Conservation (phyloP, 176 grass and related monocot species). For the Areca catechu region DNA sequence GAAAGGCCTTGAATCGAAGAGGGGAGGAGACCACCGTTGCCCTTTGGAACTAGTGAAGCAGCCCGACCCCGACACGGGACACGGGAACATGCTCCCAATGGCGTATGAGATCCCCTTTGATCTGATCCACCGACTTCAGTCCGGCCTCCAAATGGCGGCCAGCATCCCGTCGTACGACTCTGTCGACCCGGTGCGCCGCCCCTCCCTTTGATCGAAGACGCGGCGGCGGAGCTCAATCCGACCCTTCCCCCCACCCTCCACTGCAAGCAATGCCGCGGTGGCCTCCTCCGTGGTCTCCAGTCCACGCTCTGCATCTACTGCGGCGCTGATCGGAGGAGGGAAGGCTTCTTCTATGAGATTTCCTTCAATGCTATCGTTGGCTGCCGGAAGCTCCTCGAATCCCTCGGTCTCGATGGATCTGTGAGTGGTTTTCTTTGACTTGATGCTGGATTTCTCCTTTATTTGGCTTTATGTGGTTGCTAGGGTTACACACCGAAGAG, state of each 20-base stretch:
- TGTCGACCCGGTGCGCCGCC: not conserved
- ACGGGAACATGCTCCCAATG: not conserved
- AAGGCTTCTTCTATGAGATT: not conserved
- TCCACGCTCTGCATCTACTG: constrained; percentile 16
- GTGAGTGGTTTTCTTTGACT: not conserved
- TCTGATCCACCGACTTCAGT: constrained; percentile 5
- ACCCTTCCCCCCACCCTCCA: constrained; percentile 1
- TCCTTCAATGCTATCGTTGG: constrained; percentile 14
- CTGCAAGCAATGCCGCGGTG: constrained; percentile 11
- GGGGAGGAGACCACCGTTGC: not conserved
- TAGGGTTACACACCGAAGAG: too few relatives aligned
- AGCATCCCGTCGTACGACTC: not conserved
- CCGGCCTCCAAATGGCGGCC: not conserved
- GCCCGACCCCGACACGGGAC: not conserved
- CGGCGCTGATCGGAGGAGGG: constrained; percentile 4
- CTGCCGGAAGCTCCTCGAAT: constrained; percentile 19
- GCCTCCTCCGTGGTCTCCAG: not conserved
- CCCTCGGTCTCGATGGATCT: constrained; percentile 18
- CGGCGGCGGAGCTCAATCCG: constrained; percentile 3
- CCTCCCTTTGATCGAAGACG: not conserved
- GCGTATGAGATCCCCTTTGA: constrained; percentile 8
- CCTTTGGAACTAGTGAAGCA: not conserved
- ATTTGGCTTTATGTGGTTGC: too few relatives aligned
- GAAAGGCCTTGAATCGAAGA: too few relatives aligned
- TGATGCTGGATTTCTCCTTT: too few relatives aligned